phyloP scores from a whole-genome alignment of 106 monocot species.

The Apostasia shenzhenica region DNA sequence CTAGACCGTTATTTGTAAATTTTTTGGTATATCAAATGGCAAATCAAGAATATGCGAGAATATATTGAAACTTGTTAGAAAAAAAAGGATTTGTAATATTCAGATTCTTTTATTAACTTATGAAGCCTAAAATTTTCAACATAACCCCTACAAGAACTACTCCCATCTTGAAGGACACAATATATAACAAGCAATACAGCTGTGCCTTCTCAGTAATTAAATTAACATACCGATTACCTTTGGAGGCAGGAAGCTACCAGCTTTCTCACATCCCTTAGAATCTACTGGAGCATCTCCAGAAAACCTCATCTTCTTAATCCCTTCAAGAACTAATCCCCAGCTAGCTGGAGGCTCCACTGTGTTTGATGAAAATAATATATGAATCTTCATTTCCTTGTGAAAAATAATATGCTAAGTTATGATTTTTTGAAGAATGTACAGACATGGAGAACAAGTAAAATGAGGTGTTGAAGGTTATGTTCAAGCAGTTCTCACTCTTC shows the following conservation, averaged over 20 bases:
- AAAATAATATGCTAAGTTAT: neutral
- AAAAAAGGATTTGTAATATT: too few species aligned
- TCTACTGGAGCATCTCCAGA: conserved; percentile 93
- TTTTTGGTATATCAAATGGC: too few species aligned
- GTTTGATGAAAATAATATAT: neutral
- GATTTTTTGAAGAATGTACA: neutral
- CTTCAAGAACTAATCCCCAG: conserved; percentile 77
- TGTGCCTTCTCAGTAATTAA: neutral
- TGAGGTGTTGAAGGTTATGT: neutral
- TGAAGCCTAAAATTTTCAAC: too few species aligned
- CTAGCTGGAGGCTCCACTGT: conserved; percentile 45
- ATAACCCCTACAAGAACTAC: too few species aligned
- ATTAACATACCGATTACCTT: conserved; percentile 45
- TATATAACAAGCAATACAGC: too few species aligned
- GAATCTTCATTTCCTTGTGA: neutral
- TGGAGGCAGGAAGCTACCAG: conserved; percentile 67
- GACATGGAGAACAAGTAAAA: neutral
- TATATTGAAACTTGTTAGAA: too few species aligned
- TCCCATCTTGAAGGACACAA: too few species aligned
- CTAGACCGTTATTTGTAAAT: too few species aligned
- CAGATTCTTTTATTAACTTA: too few species aligned
- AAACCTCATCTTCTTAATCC: conserved; percentile 75
- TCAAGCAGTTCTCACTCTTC: neutral
- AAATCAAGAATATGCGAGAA: too few species aligned
- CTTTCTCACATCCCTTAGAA: conserved; percentile 94